Percentiles rank a stretch among this genome's conserved stretches.
These are phyloP conservation scores for Sphaerostilbella broomeana DNA, from an alignment of 2,329 filamentous ascomycete species.

Conservation along the genomic window DNA sequence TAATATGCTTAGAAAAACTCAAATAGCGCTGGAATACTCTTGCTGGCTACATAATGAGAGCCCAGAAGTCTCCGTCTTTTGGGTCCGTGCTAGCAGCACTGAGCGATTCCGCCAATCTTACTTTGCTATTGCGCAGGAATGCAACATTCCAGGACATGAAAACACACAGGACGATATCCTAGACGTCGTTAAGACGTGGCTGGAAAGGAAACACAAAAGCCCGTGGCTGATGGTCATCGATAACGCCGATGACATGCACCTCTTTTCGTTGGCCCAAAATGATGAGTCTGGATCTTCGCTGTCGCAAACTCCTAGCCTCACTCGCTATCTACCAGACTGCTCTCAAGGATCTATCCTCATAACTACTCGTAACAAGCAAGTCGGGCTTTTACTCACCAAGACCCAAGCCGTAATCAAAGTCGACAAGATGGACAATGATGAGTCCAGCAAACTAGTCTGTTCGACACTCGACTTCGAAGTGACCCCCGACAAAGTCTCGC, in stretches of 20 bases:
- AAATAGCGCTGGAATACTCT: constrained; percentile 16
- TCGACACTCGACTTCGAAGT: constrained; percentile 13
- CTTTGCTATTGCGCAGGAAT: constrained; percentile 21
- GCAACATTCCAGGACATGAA: constrained; percentile 18
- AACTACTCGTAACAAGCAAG: constrained; percentile 28
- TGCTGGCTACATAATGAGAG: constrained; percentile 18
- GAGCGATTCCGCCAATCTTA: constrained; percentile 25
- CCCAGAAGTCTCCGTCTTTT: constrained; percentile 25
- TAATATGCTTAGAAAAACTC: constrained; percentile 2
- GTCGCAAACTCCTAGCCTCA: background rate
- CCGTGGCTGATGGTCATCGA: constrained; percentile 18
- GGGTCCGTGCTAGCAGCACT: constrained; percentile 27
- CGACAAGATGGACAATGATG: constrained; percentile 21
- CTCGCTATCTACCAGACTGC: constrained; percentile 23
- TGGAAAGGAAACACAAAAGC: constrained; percentile 17
- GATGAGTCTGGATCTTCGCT: background rate
- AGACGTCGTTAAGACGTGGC: constrained; percentile 22
- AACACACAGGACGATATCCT: constrained; percentile 20
- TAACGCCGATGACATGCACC: constrained; percentile 14
- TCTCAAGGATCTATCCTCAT: constrained; percentile 25
- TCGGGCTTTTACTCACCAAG: constrained; percentile 17
- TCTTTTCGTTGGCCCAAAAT: background rate
- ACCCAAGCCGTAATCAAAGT: constrained; percentile 19
- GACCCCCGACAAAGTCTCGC: constrained; percentile 5
- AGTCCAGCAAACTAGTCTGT: constrained; percentile 22